phyloP scores from a whole-genome alignment of 2,329 filamentous ascomycete genomes.

The Paraconiothyrium brasiliense region DNA sequence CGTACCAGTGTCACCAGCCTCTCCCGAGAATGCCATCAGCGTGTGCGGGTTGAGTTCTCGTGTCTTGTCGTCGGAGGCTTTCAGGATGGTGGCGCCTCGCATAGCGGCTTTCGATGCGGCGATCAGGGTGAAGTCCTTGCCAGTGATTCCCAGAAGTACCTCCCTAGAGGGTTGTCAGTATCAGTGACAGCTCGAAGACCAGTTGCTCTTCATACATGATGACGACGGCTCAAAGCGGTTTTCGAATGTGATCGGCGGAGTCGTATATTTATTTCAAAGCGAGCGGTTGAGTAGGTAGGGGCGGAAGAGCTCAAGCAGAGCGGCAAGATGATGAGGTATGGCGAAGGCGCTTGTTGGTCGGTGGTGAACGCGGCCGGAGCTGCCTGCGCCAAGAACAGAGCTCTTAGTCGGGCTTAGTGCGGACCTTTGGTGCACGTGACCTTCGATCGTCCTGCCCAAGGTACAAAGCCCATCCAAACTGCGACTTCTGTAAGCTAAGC shows the following conservation, averaged over 20 bases:
- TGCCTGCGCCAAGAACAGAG: conserved; percentile 21
- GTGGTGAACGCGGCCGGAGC: conserved; percentile 27
- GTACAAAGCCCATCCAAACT: background rate
- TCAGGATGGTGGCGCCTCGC: conserved; percentile 95
- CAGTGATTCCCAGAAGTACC: conserved; percentile 96
- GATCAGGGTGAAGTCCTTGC: conserved; percentile 98
- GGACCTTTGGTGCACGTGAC: background rate
- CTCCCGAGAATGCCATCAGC: conserved; percentile 92
- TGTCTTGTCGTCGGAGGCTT: conserved; percentile 96
- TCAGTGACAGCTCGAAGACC: background rate
- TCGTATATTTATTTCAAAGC: background rate
- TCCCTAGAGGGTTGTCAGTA: conserved; percentile 72
- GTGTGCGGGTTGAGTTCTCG: conserved; percentile 91
- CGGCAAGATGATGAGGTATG: conserved; percentile 5
- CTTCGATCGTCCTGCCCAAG: background rate
- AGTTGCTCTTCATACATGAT: conserved; percentile 42
- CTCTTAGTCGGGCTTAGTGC: conserved; percentile 1
- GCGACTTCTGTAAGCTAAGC: background rate
- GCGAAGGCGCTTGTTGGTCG: conserved; percentile 7
- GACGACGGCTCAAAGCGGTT: conserved; percentile 27
- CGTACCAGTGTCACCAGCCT: conserved; percentile 92
- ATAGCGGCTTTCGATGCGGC: conserved; percentile 98
- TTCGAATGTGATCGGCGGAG: conserved; percentile 11
- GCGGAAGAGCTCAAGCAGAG: background rate
- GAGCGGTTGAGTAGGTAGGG: background rate